Base-by-base conservation (phyloP, 2,329 filamentous ascomycete species). In the Botryosphaeria dothidea region DNA sequence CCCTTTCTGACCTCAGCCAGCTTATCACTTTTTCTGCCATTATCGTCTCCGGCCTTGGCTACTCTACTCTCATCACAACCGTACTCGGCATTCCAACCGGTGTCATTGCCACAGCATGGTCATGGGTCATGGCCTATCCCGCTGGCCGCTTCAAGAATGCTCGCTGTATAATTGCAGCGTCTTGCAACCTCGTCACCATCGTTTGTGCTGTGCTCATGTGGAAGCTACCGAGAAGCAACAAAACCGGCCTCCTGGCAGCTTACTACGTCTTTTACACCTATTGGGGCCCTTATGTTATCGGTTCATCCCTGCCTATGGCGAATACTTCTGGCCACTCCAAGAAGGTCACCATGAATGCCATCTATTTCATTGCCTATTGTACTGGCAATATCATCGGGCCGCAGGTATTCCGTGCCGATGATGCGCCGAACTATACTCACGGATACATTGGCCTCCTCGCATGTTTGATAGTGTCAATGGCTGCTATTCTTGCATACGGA, bases 201-300 rank as follows among this genome's bases (percentile, higher is more conserved):
- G 65, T 75, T 29, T 74, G 74, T n/a, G 68, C 73, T 0, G 67
- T 72, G 7, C 49, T 76, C 4, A 73, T 72, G 8, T 76, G 74
- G 46, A 66, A 69, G 8, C 66, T 77, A 5, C 71, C 71, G 5
- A 68, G 73, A 23, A 75, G 66, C 8, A 76, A 79, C 46, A 69
- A 77, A n/a, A 71, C 70, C 1, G 75, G 73, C 1, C 78, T 80
- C 49, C 75, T 80, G 70, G 70, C 77, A 25, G 78, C 78, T 3
- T 68, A 80, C n/a, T 80, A 79, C 60, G 69, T 79, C 43, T 74
- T 78, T 46, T 79, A 79, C 68, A 78, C 78, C 48, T 80, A 80
- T 54, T 79, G 74, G 51, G 75, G 71, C 2, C 73, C 71, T 27
- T 75, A 76, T 48, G 71, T 75, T 8, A 67, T 75, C 17, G 67